Base-by-base conservation (phyloP, 306 rosid species). In the Begonia loranthoides region DNA sequence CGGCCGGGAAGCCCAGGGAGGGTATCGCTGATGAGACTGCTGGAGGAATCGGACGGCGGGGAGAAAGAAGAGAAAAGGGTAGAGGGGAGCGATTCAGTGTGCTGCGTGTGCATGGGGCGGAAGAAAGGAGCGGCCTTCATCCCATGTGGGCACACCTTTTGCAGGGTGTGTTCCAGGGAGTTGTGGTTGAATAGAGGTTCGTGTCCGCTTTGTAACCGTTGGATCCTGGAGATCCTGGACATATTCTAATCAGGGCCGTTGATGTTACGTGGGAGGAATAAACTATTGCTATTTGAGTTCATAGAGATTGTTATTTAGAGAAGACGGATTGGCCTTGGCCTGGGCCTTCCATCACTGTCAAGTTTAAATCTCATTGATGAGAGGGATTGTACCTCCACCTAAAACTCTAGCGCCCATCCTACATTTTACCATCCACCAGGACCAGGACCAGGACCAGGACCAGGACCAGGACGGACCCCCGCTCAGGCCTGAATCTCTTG, bases 131-230 rank as follows among this genome's bases (percentile, higher is more conserved):
- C 94, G 21, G 99, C 99, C 22, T 86, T 86, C 65, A 92, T 92
- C 22, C 99, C 99, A 56, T 92, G 99, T 64, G 96, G 99, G 24
- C 99, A 92, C 66, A 92, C 99, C 0, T 92, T 78, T 65, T 92
- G 99, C 68, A 83, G 99, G 22, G 88, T 86, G 71, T 92, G 99
- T 54, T 83, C 96, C n/a, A 76, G 93, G 57, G 99, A 92, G 78
- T 54, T 92, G 67, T 92, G 96, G 99, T 1, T 83, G 56, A 92
- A 86, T 39, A 81, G 96, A 66, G 99, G 99, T 9, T 54, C 65
- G 4, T 92, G 99, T 63, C 99, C 99, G 67, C 96, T 92, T 49
- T 92, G 99, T 49, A 92, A 86, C 67, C 88, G 96, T 73, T 74
- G 80, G 61, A 80, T 86, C 66, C 77, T 83, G 64, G 94, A 86